Conservation (phyloP, 495 filamentous ascomycete species). For the Hyphodiscus hymeniophilus region DNA sequence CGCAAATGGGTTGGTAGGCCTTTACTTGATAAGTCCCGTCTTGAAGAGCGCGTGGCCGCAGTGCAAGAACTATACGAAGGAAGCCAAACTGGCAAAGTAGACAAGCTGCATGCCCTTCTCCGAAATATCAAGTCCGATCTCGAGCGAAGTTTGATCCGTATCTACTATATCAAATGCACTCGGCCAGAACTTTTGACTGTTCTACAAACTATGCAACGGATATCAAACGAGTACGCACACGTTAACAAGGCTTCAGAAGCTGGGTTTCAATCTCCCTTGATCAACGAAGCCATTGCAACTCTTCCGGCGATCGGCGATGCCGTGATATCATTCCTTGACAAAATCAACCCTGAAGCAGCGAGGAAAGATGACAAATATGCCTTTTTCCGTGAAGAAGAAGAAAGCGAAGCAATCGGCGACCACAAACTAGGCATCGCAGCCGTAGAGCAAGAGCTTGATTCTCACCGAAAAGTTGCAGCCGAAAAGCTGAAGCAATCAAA, state of each 20-base stretch:
- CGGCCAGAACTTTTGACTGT: conserved; percentile 82
- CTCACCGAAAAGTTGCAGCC: conserved; percentile 63
- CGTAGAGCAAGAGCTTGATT: conserved; percentile 79
- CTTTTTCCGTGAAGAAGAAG: conserved; percentile 83
- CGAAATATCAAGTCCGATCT: conserved; percentile 69
- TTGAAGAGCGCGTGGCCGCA: conserved; percentile 79
- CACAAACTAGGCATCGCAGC: conserved; percentile 87
- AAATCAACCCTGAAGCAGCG: conserved; percentile 80
- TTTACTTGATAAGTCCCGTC: conserved; percentile 63
- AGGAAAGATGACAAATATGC: conserved; percentile 82
- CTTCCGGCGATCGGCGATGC: conserved; percentile 68
- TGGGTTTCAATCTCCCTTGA: conserved; percentile 62
- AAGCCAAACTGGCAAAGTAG: conserved; percentile 54
- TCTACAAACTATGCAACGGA: conserved; percentile 75
- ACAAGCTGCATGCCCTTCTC: conserved; percentile 64
- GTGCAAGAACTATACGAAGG: conserved; percentile 81
- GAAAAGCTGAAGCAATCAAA: conserved; percentile 59
- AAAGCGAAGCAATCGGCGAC: conserved; percentile 76
- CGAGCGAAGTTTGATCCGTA: conserved; percentile 85
- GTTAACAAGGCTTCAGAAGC: conserved; percentile 58
- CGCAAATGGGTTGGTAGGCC: conserved; percentile 95
- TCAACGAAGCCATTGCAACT: conserved; percentile 65
- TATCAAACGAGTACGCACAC: conserved; percentile 62
- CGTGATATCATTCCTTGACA: conserved; percentile 66
- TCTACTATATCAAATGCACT: conserved; percentile 94